Conservation (phyloP, 768 basidiomycete species). For the Boletellus ananas region DNA sequence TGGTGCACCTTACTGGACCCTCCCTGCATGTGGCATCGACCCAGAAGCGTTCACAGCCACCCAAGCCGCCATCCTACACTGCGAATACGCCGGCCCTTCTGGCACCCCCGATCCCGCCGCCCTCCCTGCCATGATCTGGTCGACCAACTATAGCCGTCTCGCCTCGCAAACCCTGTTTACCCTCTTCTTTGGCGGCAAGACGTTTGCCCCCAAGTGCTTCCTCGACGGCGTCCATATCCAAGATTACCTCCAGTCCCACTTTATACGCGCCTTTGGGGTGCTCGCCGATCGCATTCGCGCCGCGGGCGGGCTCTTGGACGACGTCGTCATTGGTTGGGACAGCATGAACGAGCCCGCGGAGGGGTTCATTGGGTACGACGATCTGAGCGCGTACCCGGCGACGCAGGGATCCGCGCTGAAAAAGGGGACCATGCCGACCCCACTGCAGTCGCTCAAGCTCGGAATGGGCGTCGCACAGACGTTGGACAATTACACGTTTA, state of each 20-base stretch:
- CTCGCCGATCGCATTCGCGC: constrained; percentile 74
- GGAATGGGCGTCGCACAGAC: constrained; percentile 86
- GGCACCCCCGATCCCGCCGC: constrained; percentile 61
- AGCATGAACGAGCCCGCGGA: constrained; percentile 93
- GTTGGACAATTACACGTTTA: constrained; percentile 81
- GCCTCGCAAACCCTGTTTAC: constrained; percentile 88
- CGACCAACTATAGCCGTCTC: constrained; percentile 90
- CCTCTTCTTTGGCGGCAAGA: constrained; percentile 87
- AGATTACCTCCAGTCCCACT: constrained; percentile 79
- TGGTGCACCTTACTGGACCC: constrained; percentile 93
- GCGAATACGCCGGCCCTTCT: constrained; percentile 68
- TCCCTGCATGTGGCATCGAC: constrained; percentile 86
- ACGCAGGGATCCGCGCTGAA: constrained; percentile 71
- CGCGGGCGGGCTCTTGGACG: constrained; percentile 75
- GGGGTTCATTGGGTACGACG: constrained; percentile 63
- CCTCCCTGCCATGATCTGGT: constrained; percentile 95
- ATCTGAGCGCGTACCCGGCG: constrained; percentile 62
- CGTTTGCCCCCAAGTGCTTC: constrained; percentile 86
- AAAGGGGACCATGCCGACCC: constrained; percentile 85
- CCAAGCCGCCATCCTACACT: constrained; percentile 81
- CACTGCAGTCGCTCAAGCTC: constrained; percentile 76
- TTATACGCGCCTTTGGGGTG: constrained; percentile 66
- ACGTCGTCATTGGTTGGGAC: constrained; percentile 96
- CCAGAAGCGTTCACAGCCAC: constrained; percentile 83
- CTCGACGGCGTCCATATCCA: constrained; percentile 93